Evolutionary conservation across 2,329 filamentous ascomycete genomes (phyloP).

Genomic region (Colletotrichum karsti): DNA sequence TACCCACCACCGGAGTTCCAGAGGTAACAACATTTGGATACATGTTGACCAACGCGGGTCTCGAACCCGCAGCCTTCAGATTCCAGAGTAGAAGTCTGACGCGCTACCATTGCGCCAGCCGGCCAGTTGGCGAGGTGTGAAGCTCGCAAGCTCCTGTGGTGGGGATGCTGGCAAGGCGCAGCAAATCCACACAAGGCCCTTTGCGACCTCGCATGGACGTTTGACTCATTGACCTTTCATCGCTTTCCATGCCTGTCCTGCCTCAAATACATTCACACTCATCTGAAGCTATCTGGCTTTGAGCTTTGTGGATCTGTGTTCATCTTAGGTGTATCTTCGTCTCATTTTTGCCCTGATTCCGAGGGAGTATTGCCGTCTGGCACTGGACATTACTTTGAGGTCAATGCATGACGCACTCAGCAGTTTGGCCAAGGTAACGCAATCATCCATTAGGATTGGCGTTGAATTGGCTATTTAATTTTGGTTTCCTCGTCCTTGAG

Average conservation of each 20-base stretch:
- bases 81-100: slow-evolving; percentile 26
- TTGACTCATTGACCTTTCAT: not conserved
- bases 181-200: not conserved
- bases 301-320: too few species aligned
- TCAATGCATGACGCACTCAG: too few species aligned
- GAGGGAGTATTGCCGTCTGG: too few species aligned
- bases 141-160: not conserved
- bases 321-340: too few species aligned
- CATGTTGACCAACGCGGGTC: slow-evolving; percentile 19
- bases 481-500: too few species aligned
- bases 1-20: fast-evolving
- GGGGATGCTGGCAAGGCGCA: not conserved
- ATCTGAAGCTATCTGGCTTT: too few species aligned
- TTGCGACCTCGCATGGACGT: not conserved
- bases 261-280: too few species aligned
- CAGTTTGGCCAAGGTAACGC: too few species aligned
- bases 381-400: too few species aligned
- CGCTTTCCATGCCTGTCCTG: not conserved
- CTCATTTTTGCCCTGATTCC: too few species aligned
- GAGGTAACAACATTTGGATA: not conserved
- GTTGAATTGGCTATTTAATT: too few species aligned
- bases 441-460: too few species aligned
- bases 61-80: slow-evolving; percentile 29
- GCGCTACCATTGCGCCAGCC: slow-evolving; percentile 30
- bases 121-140: not conserved